Conservation (phyloP, 768 basidiomycete species). For the Gyrodon lividus region DNA sequence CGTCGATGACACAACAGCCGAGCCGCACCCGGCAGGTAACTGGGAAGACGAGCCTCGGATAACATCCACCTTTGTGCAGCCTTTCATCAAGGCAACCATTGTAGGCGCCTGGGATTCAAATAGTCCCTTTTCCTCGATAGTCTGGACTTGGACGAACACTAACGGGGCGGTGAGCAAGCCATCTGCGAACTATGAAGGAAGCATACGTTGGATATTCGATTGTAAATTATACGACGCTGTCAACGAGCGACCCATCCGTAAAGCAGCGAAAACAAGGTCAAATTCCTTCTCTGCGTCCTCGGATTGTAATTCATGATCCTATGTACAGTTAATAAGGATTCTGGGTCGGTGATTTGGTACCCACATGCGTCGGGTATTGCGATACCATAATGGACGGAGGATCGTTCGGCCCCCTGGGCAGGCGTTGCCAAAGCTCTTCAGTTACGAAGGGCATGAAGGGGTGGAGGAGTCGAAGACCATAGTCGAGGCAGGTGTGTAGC, state of each 20-base stretch:
- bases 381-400: slow-evolving; percentile 87
- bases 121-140: slow-evolving; percentile 58
- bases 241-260: slow-evolving; percentile 80
- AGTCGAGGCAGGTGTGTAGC: slow-evolving; percentile 90
- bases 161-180: slow-evolving; percentile 3
- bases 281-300: slow-evolving; percentile 80
- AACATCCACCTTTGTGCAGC: slow-evolving; percentile 74
- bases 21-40: slow-evolving; percentile 89
- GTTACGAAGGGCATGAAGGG: slow-evolving; percentile 99
- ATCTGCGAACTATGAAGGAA: neutral
- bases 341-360: slow-evolving; percentile 27
- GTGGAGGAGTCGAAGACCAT: slow-evolving; percentile 86
- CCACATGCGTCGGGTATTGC: slow-evolving; percentile 74
- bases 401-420: slow-evolving; percentile 84
- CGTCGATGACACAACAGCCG: slow-evolving; percentile 71
- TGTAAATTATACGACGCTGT: slow-evolving; percentile 90
- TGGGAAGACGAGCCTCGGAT: slow-evolving; percentile 55
- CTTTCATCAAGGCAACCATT: slow-evolving; percentile 82
- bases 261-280: slow-evolving; percentile 76
- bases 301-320: slow-evolving; percentile 65
- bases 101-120: slow-evolving; percentile 74
- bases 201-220: slow-evolving; percentile 74
- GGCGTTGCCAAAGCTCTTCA: slow-evolving; percentile 97
- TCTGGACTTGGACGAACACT: slow-evolving; percentile 80
- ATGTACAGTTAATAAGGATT: neutral